Evolutionary conservation across 2,329 filamentous ascomycete genomes (phyloP).

Genomic region (Orbilia brochopaga): DNA sequence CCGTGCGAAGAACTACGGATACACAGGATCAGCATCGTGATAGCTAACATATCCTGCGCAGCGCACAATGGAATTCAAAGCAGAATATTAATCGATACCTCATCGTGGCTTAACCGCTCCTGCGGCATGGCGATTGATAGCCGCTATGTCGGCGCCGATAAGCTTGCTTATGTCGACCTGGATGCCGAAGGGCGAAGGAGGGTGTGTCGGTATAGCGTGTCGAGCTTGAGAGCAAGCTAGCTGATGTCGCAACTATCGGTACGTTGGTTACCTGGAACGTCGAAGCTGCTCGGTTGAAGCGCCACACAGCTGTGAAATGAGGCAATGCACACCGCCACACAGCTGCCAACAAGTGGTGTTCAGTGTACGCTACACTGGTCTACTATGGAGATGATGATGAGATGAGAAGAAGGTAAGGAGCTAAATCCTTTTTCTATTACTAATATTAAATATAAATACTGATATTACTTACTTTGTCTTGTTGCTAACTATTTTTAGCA

Average conservation of each 20-base stretch:
- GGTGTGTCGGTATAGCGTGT: background rate
- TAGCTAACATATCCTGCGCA: too few species aligned
- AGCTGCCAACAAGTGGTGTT: background rate
- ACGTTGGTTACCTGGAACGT: background rate
- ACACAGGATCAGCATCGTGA: background rate
- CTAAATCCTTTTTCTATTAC: too few species aligned
- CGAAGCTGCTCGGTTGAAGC: background rate
- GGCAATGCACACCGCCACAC: slow-evolving; percentile 8
- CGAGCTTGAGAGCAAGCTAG: background rate
- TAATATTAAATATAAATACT: too few species aligned
- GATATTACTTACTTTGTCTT: too few species aligned
- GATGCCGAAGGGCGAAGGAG: slow-evolving; percentile 6
- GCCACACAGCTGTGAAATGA: background rate
- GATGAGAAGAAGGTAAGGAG: too few species aligned
- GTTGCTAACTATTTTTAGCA: too few species aligned
- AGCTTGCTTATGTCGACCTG: background rate
- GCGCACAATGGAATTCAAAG: background rate
- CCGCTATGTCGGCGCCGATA: background rate
- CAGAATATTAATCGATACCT: slow-evolving; percentile 60
- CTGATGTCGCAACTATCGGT: background rate
- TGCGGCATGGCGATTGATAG: slow-evolving; percentile 58
- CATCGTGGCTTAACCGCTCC: slow-evolving; percentile 67
- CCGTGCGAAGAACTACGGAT: slow-evolving; percentile 72
- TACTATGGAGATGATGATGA: too few species aligned
- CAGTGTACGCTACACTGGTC: too few species aligned